phyloP scores from a whole-genome alignment of 768 basidiomycete species.

The Chiua virens region DNA sequence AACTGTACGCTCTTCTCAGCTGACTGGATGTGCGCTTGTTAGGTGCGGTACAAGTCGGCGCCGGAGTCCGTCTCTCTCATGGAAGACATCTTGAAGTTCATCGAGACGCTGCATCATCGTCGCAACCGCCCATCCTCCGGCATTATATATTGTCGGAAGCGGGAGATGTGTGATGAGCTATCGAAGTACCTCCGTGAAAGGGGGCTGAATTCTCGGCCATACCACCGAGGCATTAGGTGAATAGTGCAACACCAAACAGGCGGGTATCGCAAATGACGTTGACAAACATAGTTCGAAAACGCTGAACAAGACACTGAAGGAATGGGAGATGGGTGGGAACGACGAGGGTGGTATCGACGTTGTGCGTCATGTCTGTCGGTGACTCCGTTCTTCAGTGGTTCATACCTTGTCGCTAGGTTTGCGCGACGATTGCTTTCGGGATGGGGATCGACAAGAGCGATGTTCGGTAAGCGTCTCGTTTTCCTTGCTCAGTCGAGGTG shows the following conservation, averaged over 20 bases:
- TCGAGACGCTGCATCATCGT: conserved; percentile 58
- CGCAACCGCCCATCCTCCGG: conserved; percentile 64
- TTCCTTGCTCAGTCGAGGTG: neutral
- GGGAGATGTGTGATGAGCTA: conserved; percentile 65
- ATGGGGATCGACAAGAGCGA: conserved; percentile 85
- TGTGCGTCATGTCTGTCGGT: conserved; percentile 37
- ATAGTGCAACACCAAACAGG: neutral
- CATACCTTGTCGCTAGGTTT: conserved; percentile 45
- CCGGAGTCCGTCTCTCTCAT: conserved; percentile 54
- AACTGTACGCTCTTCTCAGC: neutral
- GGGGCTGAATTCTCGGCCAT: conserved; percentile 67
- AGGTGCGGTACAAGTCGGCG: conserved; percentile 67
- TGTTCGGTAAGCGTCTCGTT: conserved; percentile 48
- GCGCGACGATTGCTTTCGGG: conserved; percentile 83
- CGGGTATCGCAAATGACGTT: neutral
- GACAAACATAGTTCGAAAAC: conserved; percentile 38
- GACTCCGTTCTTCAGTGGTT: neutral
- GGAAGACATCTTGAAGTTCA: conserved; percentile 65
- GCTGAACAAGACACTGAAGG: conserved; percentile 54
- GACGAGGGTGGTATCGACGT: conserved; percentile 61
- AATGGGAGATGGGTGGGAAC: conserved; percentile 57
- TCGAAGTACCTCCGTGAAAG: conserved; percentile 62
- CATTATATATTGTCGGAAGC: conserved; percentile 76
- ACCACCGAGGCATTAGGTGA: conserved; percentile 71
- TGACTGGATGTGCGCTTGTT: neutral